Conservation (phyloP, 306 rosid species). For the Quercus engelmannii region DNA sequence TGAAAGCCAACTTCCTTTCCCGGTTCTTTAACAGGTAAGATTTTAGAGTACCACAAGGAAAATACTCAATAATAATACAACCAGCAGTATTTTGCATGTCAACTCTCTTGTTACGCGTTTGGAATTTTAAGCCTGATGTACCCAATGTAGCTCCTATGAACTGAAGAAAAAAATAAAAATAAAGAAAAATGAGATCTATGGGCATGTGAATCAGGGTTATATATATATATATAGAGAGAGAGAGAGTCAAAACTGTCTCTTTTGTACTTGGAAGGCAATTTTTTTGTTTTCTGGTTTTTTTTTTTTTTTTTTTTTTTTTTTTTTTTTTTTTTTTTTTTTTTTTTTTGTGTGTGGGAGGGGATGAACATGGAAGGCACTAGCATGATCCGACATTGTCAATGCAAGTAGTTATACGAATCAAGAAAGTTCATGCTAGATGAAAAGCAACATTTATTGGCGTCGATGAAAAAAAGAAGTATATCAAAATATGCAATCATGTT, state of each 20-base stretch:
- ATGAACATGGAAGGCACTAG: not conserved
- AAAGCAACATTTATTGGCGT: too few relatives aligned
- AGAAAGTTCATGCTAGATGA: too few relatives aligned
- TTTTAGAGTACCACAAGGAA: not conserved
- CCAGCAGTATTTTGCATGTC: not conserved
- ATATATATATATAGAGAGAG: too few relatives aligned
- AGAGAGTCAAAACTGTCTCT: too few relatives aligned
- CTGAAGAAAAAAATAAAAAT: not conserved
- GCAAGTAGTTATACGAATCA: not conserved
- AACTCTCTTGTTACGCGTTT: not conserved
- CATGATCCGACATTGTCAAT: not conserved
- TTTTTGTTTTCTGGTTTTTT: too few relatives aligned
- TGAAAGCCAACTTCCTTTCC: not conserved
- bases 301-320: too few relatives aligned
- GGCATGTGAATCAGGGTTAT: not conserved
- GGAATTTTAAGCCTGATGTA: not conserved
- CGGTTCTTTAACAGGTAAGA: not conserved
- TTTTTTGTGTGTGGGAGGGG: too few relatives aligned
- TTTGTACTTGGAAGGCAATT: too few relatives aligned
- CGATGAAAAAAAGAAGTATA: too few relatives aligned
- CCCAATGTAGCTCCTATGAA: not conserved
- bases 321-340: too few relatives aligned
- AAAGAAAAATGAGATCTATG: not conserved
- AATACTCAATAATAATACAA: not conserved
- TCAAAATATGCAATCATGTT: too few relatives aligned